These are phyloP conservation scores for Spinellus fusiger DNA, from an alignment of 192 early-diverging fungal genomes.

Conservation along the genomic window DNA sequence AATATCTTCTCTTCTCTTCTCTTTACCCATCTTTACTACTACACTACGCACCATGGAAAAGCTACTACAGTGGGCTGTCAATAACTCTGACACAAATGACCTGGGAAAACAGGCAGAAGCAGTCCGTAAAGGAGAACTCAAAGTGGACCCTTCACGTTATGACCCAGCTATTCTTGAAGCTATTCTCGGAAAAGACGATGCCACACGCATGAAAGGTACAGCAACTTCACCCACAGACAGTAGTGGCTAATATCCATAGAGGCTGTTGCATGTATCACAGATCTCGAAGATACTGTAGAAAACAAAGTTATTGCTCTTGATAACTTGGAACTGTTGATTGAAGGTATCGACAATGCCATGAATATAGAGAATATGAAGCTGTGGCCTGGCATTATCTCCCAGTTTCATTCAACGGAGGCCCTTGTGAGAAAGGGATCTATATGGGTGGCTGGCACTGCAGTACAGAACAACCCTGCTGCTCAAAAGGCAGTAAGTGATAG, in stretches of 20 bases:
- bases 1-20: neutral
- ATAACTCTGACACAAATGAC: conserved; percentile 67
- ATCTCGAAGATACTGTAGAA: conserved; percentile 49
- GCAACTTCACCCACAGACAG: neutral
- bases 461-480: conserved; percentile 88
- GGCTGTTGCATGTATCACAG: conserved; percentile 64
- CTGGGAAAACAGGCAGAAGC: conserved; percentile 38
- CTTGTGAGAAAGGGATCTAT: conserved; percentile 63
- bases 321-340: conserved; percentile 87
- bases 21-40: neutral
- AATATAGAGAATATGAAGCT: conserved; percentile 83
- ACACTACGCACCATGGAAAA: conserved; percentile 48
- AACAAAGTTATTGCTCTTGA: conserved; percentile 82
- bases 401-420: conserved; percentile 42
- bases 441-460: conserved; percentile 91
- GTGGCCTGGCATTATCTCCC: conserved; percentile 74
- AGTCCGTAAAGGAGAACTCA: conserved; percentile 28
- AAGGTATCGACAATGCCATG: conserved; percentile 81
- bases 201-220: conserved; percentile 73
- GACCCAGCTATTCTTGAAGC: conserved; percentile 88
- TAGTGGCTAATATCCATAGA: conserved; percentile 34
- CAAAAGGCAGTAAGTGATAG: conserved; percentile 58
- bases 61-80: conserved; percentile 85
- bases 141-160: conserved; percentile 35
- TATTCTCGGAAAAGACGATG: conserved; percentile 89